Percentiles rank a stretch among this genome's conserved stretches.
phyloP scores from a whole-genome alignment of 768 basidiomycete genomes.

The Lentinula lateritia region DNA sequence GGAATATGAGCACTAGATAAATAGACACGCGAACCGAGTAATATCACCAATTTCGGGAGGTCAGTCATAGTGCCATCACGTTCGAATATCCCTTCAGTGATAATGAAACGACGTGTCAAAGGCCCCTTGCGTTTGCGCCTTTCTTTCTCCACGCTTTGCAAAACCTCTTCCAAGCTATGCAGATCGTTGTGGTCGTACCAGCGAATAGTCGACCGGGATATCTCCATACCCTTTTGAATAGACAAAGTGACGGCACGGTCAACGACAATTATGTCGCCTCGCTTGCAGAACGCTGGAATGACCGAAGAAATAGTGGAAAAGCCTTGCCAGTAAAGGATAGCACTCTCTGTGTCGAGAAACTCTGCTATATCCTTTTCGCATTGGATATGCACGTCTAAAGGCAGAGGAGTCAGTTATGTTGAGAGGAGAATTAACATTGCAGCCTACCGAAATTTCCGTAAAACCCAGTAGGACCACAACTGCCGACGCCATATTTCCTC shows the following conservation, averaged over 20 bases:
- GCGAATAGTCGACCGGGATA: conserved; percentile 83
- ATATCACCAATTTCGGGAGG: conserved; percentile 79
- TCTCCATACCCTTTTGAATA: conserved; percentile 93
- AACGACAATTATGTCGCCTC: conserved; percentile 96
- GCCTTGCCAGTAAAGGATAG: conserved; percentile 92
- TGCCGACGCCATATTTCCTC: conserved; percentile 86
- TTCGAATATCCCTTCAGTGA: conserved; percentile 96
- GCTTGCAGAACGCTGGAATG: conserved; percentile 96
- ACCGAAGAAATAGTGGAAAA: conserved; percentile 91
- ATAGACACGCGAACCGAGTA: not conserved
- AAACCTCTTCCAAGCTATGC: conserved; percentile 82
- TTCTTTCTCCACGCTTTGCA: conserved; percentile 83
- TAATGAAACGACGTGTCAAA: conserved; percentile 87
- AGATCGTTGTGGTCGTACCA: conserved; percentile 98
- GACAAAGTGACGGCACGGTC: conserved; percentile 95
- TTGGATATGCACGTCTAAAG: conserved; percentile 82
- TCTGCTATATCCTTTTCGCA: conserved; percentile 86
- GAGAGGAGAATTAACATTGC: not conserved
- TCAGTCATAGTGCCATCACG: conserved; percentile 91
- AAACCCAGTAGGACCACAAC: conserved; percentile 95
- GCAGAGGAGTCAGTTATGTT: conserved; percentile 6
- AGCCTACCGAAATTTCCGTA: conserved; percentile 89
- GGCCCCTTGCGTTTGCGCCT: conserved; percentile 76
- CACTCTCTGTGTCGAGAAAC: conserved; percentile 83
- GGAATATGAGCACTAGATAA: not conserved